These are phyloP conservation scores for Penicillium thymicola DNA, from an alignment of 2,329 filamentous ascomycete species.

Conservation along the genomic window DNA sequence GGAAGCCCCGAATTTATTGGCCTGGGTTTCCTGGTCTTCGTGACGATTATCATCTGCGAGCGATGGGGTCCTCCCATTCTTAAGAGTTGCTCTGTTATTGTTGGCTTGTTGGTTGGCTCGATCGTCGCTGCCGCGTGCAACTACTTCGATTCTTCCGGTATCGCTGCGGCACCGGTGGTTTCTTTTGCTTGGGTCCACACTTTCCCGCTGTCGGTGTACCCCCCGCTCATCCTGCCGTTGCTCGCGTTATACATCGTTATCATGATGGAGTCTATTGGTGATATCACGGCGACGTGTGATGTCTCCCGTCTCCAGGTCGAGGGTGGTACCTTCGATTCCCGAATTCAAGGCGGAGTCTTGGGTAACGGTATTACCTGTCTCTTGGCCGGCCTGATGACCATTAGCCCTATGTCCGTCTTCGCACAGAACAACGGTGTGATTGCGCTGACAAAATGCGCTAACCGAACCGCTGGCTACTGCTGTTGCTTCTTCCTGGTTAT, in stretches of 20 bases:
- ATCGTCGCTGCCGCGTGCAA: conserved; percentile 64
- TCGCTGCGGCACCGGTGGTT: conserved; percentile 58
- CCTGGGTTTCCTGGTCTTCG: conserved; percentile 64
- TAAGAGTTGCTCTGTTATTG: conserved; percentile 64
- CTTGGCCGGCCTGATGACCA: conserved; percentile 61
- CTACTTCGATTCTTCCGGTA: conserved; percentile 60
- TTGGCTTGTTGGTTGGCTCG: conserved; percentile 64
- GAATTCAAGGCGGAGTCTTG: conserved; percentile 66
- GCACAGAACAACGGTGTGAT: conserved; percentile 70
- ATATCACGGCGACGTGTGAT: conserved; percentile 67
- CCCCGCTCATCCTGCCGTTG: conserved; percentile 63
- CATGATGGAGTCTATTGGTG: conserved; percentile 66
- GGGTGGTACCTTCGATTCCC: conserved; percentile 62
- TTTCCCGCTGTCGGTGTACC: conserved; percentile 63
- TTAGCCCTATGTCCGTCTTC: conserved; percentile 66
- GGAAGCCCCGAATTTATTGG: conserved; percentile 63
- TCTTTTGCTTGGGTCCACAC: conserved; percentile 71
- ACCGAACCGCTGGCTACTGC: conserved; percentile 64
- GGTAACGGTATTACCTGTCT: conserved; percentile 66
- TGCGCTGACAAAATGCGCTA: conserved; percentile 64
- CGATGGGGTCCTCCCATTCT: conserved; percentile 68
- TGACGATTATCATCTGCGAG: conserved; percentile 66
- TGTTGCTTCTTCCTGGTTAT: conserved; percentile 64
- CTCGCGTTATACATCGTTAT: conserved; percentile 59
- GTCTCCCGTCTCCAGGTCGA: conserved; percentile 63